Evolutionary conservation across 129 eudicot genomes (phyloP), one percentile per base, ranked within the genome.

Genomic region (Saussurea involucrata): DNA sequence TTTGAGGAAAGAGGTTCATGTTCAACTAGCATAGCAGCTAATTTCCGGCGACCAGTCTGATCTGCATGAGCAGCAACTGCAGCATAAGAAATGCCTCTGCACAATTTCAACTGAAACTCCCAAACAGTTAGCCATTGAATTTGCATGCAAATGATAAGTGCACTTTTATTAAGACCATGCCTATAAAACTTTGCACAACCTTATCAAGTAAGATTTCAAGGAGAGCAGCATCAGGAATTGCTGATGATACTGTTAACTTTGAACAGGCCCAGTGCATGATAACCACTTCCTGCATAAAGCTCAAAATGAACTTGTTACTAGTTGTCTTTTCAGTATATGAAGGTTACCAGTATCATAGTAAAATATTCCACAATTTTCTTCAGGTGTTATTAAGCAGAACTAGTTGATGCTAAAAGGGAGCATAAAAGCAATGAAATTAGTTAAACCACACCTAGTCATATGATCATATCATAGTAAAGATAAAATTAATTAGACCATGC

Each of bases 21-120:
- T 83, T 95, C 97, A 80, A 95, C 88, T 44, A 95, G 94, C 97
- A 92, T 89, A 44, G 97, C 97, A 80, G 99, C 99, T 83, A 95
- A 88, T 83, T 95, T 95, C 79, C 99, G 81, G 9, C 97, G 90
- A 37, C 99, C 95, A 71, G 64, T 86, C 85, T 95, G 93, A 86
- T 95, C 97, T 67, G 99, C 99, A 86, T 92, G 99, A 78, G 96
- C 97, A 83, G 99, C 97, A 70, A 95, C 99, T 66, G 97, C 92
- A 79, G 99, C 99, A 90, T 92, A 95, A 40, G 97, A 92, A 74
- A 95, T 95, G 68, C 97, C 92, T 88, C 92, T 90, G 82, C 92
- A 92, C 80, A 95, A 61, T 82, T 90, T 92, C 78, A 95, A 86
- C 99, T 95, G 88, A 74, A 77, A 73, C 8, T n/a, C 75, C 69